These are phyloP conservation scores for Esteya vermicola DNA, from an alignment of 2,329 filamentous ascomycete genomes.

Conservation along the genomic window DNA sequence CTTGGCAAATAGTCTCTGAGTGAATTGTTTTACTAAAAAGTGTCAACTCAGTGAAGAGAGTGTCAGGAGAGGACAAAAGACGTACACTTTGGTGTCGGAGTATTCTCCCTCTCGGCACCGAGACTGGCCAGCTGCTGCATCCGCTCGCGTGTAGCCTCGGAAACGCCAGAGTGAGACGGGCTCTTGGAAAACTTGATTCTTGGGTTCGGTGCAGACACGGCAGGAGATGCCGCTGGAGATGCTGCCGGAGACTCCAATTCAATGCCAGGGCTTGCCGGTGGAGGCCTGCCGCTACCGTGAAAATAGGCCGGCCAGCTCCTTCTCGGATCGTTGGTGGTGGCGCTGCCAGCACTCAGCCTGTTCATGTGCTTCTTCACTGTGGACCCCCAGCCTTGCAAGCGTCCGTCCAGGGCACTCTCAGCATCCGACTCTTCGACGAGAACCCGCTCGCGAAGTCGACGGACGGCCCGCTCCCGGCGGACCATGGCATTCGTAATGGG, in stretches of 20 bases:
- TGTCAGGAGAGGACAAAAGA: background rate
- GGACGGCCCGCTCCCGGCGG: conserved; percentile 57
- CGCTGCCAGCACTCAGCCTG: no score
- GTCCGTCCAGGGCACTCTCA: conserved; percentile 8
- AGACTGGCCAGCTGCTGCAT: conserved; percentile 17
- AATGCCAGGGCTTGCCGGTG: conserved; percentile 8
- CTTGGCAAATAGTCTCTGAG: no score
- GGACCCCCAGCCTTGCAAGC: conserved; percentile 11
- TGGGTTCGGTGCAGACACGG: no score
- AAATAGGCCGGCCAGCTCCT: no score
- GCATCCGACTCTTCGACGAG: conserved; percentile 24
- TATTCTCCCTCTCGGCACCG: conserved; percentile 8
- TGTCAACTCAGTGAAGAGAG: no score
- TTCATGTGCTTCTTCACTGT: conserved; percentile 11
- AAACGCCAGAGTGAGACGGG: no score
- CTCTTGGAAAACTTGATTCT: no score
- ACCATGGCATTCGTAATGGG: conserved; percentile 78
- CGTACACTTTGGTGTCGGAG: conserved; percentile 11
- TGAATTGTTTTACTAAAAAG: no score
- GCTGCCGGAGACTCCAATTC: conserved; percentile 9
- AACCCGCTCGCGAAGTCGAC: conserved; percentile 42
- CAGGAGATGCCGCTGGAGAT: no score
- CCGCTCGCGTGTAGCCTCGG: conserved; percentile 11
- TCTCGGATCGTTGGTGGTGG: no score
- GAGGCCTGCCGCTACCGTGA: no score